Conservation (phyloP, 768 basidiomycete genomes). For the Mycena belliarum region DNA sequence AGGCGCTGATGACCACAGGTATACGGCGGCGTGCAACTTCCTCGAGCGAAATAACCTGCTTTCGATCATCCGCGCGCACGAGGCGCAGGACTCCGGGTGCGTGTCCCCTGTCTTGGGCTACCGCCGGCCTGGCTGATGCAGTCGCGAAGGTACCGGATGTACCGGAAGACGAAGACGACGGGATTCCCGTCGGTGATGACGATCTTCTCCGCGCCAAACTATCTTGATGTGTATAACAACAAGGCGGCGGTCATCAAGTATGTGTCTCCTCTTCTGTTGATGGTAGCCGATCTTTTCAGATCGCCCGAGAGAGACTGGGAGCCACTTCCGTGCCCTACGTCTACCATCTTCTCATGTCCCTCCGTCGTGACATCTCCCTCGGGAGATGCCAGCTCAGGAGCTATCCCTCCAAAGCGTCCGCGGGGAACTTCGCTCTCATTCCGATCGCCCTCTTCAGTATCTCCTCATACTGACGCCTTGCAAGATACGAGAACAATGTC, state of each 20-base stretch:
- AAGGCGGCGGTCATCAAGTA: slow-evolving; percentile 97
- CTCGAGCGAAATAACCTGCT: slow-evolving; percentile 94
- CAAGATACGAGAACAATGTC: slow-evolving; percentile 84
- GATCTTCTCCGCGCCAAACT: slow-evolving; percentile 97
- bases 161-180: slow-evolving; percentile 96
- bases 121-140: neutral
- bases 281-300: no score
- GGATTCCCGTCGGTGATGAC: slow-evolving; percentile 99
- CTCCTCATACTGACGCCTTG: neutral
- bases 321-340: no score
- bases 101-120: slow-evolving; percentile 23
- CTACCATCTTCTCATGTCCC: no score
- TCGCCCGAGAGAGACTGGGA: no score
- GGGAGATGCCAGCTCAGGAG: no score
- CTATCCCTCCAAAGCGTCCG: no score
- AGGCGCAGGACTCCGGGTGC: slow-evolving; percentile 97
- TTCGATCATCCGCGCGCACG: slow-evolving; percentile 96
- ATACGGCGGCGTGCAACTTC: slow-evolving; percentile 95
- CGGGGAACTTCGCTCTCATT: no score
- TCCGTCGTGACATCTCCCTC: no score
- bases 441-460: neutral
- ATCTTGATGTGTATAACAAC: slow-evolving; percentile 98
- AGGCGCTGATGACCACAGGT: slow-evolving; percentile 46
- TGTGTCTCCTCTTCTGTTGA: neutral
- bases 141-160: slow-evolving; percentile 85